phyloP scores from a whole-genome alignment of 73 alveolate genomes.

The Paramecium pentaurelia region DNA sequence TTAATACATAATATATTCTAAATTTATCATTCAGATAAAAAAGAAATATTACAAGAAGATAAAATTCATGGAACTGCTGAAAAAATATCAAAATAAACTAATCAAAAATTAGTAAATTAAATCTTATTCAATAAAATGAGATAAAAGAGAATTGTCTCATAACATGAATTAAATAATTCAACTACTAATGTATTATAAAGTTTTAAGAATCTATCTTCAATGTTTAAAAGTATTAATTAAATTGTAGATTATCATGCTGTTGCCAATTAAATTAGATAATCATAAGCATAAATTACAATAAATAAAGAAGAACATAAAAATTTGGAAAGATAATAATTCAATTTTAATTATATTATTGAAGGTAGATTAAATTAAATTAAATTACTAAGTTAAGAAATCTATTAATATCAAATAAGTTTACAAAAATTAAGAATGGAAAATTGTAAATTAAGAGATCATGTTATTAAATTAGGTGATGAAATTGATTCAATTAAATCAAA shows the following conservation, averaged over 20 bases:
- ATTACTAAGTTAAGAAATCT: neutral
- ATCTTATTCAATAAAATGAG: slow-evolving; percentile 28
- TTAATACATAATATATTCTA: slow-evolving; percentile 34
- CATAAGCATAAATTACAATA: slow-evolving; percentile 13
- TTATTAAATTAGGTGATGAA: neutral
- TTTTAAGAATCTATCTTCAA: neutral
- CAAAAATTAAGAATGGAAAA: neutral
- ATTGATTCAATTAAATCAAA: neutral
- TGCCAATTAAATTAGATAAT: slow-evolving; percentile 27
- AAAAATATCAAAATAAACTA: neutral
- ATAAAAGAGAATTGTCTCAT: neutral
- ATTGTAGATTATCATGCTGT: slow-evolving; percentile 29
- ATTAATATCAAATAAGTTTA: neutral
- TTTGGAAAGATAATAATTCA: slow-evolving; percentile 17
- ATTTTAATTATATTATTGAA: neutral
- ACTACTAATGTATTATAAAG: slow-evolving; percentile 20
- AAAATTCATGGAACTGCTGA: neutral
- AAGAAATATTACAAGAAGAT: neutral
- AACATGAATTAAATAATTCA: slow-evolving; percentile 27
- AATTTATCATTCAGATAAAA: neutral
- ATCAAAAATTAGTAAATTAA: slow-evolving; percentile 2
- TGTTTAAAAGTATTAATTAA: slow-evolving; percentile 11
- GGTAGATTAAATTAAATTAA: neutral
- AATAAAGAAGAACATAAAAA: neutral
- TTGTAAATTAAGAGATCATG: neutral